Percentiles rank a stretch among this genome's conserved stretches.
These are phyloP conservation scores for Carex kokanica DNA, from an alignment of 176 grass and related monocot genomes.

Conservation along the genomic window DNA sequence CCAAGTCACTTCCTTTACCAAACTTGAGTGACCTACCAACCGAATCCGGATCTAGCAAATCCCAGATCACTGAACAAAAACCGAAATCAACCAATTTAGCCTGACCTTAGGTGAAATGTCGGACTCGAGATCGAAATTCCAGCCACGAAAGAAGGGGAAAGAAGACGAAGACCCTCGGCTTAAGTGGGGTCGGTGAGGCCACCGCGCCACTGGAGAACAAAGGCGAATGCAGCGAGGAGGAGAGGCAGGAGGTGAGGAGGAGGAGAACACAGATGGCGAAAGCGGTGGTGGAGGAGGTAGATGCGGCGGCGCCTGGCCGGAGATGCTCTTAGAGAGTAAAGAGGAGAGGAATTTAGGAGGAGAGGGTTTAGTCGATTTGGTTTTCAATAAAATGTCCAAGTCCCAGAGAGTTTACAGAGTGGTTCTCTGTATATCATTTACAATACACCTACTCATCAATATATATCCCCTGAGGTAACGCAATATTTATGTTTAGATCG, in stretches of 20 bases:
- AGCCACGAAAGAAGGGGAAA: slow-evolving; percentile 78
- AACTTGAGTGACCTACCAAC: slow-evolving; percentile 3
- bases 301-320: too few species aligned
- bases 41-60: slow-evolving; percentile 7
- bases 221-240: slow-evolving; percentile 84
- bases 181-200: slow-evolving; percentile 70
- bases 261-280: slow-evolving; percentile 69
- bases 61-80: neutral
- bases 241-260: slow-evolving; percentile 81
- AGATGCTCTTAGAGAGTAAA: too few species aligned
- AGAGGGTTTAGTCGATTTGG: too few species aligned
- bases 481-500: too few species aligned
- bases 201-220: slow-evolving; percentile 95
- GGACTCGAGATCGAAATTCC: slow-evolving; percentile 67
- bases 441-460: too few species aligned
- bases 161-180: slow-evolving; percentile 60
- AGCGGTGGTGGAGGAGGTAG: slow-evolving; percentile 24
- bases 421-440: too few species aligned
- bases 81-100: neutral
- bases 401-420: too few species aligned
- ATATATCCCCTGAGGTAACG: too few species aligned
- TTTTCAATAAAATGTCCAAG: too few species aligned
- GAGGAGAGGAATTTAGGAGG: too few species aligned
- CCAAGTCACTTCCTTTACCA: neutral
- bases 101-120: slow-evolving; percentile 61